A percentile compares a stretch with the other conserved stretches of the same genome.
Evolutionary conservation across 1,284 basidiomycete species (phyloP).

Genomic region (Microbotryum saponariae): DNA sequence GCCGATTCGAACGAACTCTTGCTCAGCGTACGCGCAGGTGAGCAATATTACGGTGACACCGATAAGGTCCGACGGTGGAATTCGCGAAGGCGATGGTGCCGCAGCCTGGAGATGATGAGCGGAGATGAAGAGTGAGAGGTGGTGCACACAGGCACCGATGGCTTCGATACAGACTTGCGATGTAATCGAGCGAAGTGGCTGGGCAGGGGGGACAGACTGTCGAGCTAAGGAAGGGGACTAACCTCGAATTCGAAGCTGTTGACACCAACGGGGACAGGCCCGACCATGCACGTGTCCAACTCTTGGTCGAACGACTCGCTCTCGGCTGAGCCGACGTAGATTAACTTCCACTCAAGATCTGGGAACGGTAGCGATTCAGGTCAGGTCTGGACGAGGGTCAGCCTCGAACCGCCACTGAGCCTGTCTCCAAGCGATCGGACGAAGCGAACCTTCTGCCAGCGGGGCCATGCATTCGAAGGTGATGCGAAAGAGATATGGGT

Average conservation of each 20-base stretch:
- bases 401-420: background rate
- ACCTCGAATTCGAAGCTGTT: conserved; percentile 94
- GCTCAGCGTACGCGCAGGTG: conserved; percentile 81
- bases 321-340: conserved; percentile 92
- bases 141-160: background rate
- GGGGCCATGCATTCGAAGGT: conserved; percentile 96
- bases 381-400: background rate
- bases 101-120: conserved; percentile 42
- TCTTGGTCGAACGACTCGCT: conserved; percentile 79
- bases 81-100: conserved; percentile 55
- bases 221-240: conserved; percentile 15
- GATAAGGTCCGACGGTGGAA: conserved; percentile 73
- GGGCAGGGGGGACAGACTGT: background rate
- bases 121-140: background rate
- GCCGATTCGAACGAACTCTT: conserved; percentile 96
- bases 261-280: conserved; percentile 86
- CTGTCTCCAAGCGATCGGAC: conserved; percentile 28
- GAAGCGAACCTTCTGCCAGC: conserved; percentile 65
- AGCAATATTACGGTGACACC: conserved; percentile 86
- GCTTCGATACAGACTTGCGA: background rate
- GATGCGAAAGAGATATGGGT: conserved; percentile 88
- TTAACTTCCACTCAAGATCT: conserved; percentile 97
- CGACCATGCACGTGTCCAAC: conserved; percentile 52
- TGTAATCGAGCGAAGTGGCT: background rate
- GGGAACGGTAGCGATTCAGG: conserved; percentile 2